Base-by-base conservation (phyloP, 2,329 filamentous ascomycete species). In the Tolypocladium endophyticum region DNA sequence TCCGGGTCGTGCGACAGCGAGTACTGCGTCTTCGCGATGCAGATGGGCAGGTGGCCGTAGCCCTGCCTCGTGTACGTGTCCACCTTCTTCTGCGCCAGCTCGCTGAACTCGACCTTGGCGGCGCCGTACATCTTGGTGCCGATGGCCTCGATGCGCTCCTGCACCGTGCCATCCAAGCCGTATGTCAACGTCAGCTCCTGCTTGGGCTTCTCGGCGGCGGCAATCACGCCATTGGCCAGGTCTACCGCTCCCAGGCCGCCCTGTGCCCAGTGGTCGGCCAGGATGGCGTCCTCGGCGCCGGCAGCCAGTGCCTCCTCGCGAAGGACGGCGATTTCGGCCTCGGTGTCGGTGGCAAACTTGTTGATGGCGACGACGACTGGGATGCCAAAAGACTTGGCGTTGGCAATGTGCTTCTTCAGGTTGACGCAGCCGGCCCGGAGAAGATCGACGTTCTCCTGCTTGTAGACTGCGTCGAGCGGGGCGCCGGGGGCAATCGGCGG, bases 11-110 rank as follows among this genome's bases (percentile, higher is more conserved):
- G 93, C 61, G 89, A 94, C 56, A 99, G 82, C 39, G 90, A 96
- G 79, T 99, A 99, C 75, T 99, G 94, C 18, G 94, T 99, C 86
- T 99, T 99, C 63, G 94, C 94, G 65, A 97, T 85, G 74, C 94
- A 99, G 70, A 97, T 96, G 41, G 94, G 94, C 64, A 99, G 79
- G 74, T 96, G 91, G 28, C 88, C 89, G 69, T 93, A 95, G 54
- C 94, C 94, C 75, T 97, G 94, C 71, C 86, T 85, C 38, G 89
- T 92, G 76, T 97, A 99, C 9, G 87, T 92, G 71, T 97, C 92
- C 64, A 97, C 89, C 84, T 99, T 97, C 79, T 92, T 90, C 79
- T 95, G 91, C 0, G 94, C 94, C 57, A 94, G 81, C 73, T 96
- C 92, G 72, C 89, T 95, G 76, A 99, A 94, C 76, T 96, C 90